Conservation (phyloP, 495 filamentous ascomycete species). For the Thermochaetoides thermophila region DNA sequence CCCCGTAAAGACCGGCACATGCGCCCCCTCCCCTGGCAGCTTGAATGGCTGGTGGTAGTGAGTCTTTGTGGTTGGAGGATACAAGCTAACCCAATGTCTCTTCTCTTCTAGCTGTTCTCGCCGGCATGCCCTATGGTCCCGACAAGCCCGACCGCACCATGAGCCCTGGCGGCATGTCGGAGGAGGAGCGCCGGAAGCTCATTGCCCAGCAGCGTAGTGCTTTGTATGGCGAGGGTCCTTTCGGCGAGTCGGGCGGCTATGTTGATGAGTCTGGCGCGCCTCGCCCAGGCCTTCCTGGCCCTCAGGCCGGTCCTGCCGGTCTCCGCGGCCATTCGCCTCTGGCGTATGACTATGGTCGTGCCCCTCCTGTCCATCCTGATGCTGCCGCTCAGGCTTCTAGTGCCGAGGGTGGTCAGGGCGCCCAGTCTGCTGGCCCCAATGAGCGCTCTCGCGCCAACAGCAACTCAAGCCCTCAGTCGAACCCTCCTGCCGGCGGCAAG, state of each 20-base stretch:
- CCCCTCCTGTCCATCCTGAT: constrained; percentile 24
- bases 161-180: constrained; percentile 79
- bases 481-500: constrained; percentile 52
- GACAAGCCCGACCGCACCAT: constrained; percentile 78
- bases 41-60: too few species aligned
- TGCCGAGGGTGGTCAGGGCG: constrained; percentile 21
- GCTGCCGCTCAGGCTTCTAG: constrained; percentile 39
- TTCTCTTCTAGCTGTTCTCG: constrained; percentile 56
- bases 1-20: constrained; percentile 15
- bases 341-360: constrained; percentile 32
- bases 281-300: constrained; percentile 35
- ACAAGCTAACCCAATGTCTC: constrained; percentile 29
- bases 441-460: constrained; percentile 73
- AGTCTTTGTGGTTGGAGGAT: constrained; percentile 6
- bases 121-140: constrained; percentile 50
- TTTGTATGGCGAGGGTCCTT: constrained; percentile 66
- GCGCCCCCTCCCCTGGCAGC: too few species aligned
- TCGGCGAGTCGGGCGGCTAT: constrained; percentile 43
- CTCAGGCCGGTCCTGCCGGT: constrained; percentile 26
- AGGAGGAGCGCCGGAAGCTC: constrained; percentile 90
- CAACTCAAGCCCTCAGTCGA: constrained; percentile 59
- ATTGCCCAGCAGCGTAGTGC: constrained; percentile 90
- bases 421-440: constrained; percentile 35
- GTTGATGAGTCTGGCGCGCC: constrained; percentile 45
- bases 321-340: constrained; percentile 44